These are phyloP conservation scores for Candida albicans DNA, from an alignment of 1,139 yeast genomes.

Conservation along the genomic window DNA sequence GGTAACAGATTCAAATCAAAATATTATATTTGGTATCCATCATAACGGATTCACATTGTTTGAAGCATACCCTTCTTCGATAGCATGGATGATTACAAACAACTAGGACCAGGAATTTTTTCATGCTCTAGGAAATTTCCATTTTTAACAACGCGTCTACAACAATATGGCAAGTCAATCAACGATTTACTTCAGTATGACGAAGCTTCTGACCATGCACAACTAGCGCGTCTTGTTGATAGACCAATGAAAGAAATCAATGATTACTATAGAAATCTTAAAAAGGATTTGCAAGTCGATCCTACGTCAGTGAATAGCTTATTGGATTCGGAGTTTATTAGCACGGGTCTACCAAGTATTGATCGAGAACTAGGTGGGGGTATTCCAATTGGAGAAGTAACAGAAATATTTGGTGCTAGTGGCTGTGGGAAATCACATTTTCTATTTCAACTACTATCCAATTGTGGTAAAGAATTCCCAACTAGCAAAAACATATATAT, in stretches of 20 bases:
- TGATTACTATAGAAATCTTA: slow-evolving; percentile 26
- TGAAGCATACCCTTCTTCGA: not conserved
- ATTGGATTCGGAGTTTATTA: slow-evolving; percentile 24
- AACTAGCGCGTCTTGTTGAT: slow-evolving; percentile 43
- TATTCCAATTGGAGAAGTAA: slow-evolving; percentile 60
- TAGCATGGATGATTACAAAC: slow-evolving; percentile 30
- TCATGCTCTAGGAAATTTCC: slow-evolving; percentile 17
- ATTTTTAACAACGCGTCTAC: slow-evolving; percentile 17
- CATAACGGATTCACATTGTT: no score
- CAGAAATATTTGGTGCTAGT: slow-evolving; percentile 83
- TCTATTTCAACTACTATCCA: slow-evolving; percentile 55
- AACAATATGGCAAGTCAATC: slow-evolving; percentile 24
- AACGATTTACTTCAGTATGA: slow-evolving; percentile 23
- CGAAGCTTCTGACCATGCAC: slow-evolving; percentile 16
- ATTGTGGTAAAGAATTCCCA: slow-evolving; percentile 28
- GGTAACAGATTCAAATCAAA: no score
- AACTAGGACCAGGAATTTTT: slow-evolving; percentile 18
- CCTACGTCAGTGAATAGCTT: slow-evolving; percentile 12
- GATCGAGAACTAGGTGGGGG: slow-evolving; percentile 71
- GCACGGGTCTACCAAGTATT: slow-evolving; percentile 60
- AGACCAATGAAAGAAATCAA: slow-evolving; percentile 50
- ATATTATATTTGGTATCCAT: no score
- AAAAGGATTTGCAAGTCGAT: slow-evolving; percentile 6
- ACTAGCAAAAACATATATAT: slow-evolving; percentile 48
- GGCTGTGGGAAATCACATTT: slow-evolving; percentile 86